Evolutionary conservation across 2,329 filamentous ascomycete genomes (phyloP).

Genomic region (Epicoccum sorghinum): DNA sequence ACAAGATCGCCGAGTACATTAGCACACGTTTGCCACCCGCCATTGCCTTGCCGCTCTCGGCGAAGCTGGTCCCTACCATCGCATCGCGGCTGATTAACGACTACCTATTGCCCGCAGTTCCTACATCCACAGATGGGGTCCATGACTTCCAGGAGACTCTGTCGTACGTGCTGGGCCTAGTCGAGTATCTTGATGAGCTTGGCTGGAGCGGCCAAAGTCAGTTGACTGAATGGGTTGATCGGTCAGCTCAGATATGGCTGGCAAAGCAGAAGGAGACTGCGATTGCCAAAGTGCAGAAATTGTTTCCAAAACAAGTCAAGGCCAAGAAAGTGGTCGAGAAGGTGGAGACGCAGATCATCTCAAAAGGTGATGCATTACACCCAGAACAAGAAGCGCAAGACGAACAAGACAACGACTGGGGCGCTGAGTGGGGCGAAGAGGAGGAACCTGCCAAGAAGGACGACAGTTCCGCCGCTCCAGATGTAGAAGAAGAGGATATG

Average conservation of each 20-base stretch:
- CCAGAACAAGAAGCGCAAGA: constrained; percentile 56
- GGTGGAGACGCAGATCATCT: constrained; percentile 81
- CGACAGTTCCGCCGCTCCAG: constrained; percentile 1
- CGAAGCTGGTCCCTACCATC: constrained; percentile 72
- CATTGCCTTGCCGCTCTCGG: constrained; percentile 63
- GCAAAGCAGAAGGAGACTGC: constrained; percentile 80
- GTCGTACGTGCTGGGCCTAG: constrained; percentile 68
- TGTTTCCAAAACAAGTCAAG: constrained; percentile 71
- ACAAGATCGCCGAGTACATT: constrained; percentile 57
- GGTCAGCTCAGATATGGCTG: constrained; percentile 84
- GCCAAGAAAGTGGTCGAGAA: constrained; percentile 75
- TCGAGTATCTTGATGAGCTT: constrained; percentile 64
- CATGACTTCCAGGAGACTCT: constrained; percentile 73
- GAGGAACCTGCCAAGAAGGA: constrained; percentile 22
- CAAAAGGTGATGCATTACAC: constrained; percentile 70
- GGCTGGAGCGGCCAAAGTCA: constrained; percentile 67
- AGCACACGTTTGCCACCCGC: constrained; percentile 56
- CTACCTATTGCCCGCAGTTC: constrained; percentile 80
- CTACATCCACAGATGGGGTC: constrained; percentile 74
- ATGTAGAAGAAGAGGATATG: constrained; percentile 55
- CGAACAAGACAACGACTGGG: constrained; percentile 69
- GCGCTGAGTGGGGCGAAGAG: constrained; percentile 77
- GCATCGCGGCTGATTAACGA: constrained; percentile 70
- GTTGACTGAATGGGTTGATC: constrained; percentile 79
- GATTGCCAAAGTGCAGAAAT: constrained; percentile 73